These are phyloP conservation scores for Trichosporon faecale DNA, from an alignment of 1,284 basidiomycete species.

Conservation along the genomic window DNA sequence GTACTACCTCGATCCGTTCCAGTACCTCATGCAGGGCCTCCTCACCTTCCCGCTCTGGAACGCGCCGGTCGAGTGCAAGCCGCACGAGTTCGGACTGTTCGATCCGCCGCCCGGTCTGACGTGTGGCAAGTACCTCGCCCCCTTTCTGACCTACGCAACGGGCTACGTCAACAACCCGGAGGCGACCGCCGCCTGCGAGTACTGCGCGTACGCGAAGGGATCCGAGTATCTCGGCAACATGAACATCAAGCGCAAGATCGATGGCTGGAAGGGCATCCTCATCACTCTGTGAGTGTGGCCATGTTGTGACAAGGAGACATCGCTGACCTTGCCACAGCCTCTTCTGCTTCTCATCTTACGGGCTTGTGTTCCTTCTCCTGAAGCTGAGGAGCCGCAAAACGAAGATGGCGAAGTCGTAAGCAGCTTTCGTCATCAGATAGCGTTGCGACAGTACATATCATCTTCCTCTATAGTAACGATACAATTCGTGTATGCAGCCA, in stretches of 20 bases:
- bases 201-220: conserved; percentile 41
- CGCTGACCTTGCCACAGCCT: conserved; percentile 10
- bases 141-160: conserved; percentile 27
- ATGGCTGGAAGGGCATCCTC: conserved; percentile 43
- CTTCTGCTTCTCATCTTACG: conserved; percentile 35
- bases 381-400: conserved; percentile 40
- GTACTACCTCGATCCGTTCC: conserved; percentile 45
- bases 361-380: conserved; percentile 36
- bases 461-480: too few relatives aligned
- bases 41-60: conserved; percentile 36
- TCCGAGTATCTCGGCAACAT: conserved; percentile 40
- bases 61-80: conserved; percentile 38
- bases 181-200: conserved; percentile 39
- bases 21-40: conserved; percentile 43
- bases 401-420: conserved; percentile 27
- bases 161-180: conserved; percentile 29
- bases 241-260: conserved; percentile 34
- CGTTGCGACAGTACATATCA: too few relatives aligned
- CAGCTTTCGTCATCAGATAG: too few relatives aligned
- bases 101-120: conserved; percentile 46
- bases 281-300: conserved; percentile 27
- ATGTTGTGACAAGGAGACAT: not conserved
- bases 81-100: conserved; percentile 42
- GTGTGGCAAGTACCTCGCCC: conserved; percentile 40
- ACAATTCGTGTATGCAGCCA: too few relatives aligned